Conservation (phyloP, 495 filamentous ascomycete species). For the Sphaerosporella brunnea region DNA sequence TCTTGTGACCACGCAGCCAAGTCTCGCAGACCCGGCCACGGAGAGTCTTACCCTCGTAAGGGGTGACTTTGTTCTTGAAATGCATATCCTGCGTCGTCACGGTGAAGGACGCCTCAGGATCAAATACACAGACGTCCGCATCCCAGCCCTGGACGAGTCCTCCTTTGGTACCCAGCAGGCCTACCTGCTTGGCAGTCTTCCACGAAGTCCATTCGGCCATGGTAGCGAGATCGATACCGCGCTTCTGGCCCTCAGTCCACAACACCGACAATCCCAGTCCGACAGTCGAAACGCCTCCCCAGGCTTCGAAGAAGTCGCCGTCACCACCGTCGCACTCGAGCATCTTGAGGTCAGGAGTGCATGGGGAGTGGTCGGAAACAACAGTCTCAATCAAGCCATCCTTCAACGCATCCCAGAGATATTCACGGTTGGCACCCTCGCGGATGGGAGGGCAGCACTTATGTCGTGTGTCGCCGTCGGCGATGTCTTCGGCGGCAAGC, state of each 20-base stretch:
- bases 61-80: constrained; percentile 87
- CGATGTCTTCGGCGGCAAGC: constrained; percentile 71
- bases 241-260: constrained; percentile 55
- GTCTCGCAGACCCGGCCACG: constrained; percentile 73
- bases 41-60: constrained; percentile 72
- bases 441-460: constrained; percentile 98
- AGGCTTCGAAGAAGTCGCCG: constrained; percentile 87
- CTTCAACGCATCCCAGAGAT: constrained; percentile 68
- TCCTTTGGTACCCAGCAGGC: constrained; percentile 66
- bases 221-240: constrained; percentile 42
- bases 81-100: constrained; percentile 51
- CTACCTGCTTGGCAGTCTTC: constrained; percentile 84
- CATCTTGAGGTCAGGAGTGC: constrained; percentile 84
- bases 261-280: constrained; percentile 83
- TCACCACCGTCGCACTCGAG: constrained; percentile 31
- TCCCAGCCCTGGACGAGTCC: constrained; percentile 70
- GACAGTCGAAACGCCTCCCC: constrained; percentile 91
- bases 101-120: constrained; percentile 60
- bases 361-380: constrained; percentile 93
- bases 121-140: constrained; percentile 84
- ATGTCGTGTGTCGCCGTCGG: constrained; percentile 80
- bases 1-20: constrained; percentile 62
- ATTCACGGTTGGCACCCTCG: constrained; percentile 62
- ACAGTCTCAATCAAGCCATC: constrained; percentile 69
- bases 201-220: constrained; percentile 67